Evolutionary conservation across 768 basidiomycete species (phyloP).

Genomic region (Tricholoma bakamatsutake): DNA sequence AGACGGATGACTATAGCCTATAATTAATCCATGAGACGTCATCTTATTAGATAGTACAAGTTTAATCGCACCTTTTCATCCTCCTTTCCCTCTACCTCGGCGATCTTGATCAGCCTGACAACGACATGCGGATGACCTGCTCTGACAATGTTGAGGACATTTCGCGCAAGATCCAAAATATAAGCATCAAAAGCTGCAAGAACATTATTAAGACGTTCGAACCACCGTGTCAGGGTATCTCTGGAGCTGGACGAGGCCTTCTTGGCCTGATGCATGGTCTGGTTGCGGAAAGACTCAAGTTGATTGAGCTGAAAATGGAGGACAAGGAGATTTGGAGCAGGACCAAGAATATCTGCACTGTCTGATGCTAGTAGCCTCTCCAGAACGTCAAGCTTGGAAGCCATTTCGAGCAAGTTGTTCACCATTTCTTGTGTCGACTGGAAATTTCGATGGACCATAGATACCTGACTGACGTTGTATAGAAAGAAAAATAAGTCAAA

Average conservation of each 20-base stretch:
- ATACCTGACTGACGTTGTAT: slow-evolving; percentile 55
- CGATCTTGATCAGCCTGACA: slow-evolving; percentile 88
- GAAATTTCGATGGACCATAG: slow-evolving; percentile 92
- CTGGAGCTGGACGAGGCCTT: slow-evolving; percentile 63
- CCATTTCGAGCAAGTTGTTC: slow-evolving; percentile 90
- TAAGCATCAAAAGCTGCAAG: slow-evolving; percentile 84
- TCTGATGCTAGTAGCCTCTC: slow-evolving; percentile 75
- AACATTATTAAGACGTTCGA: slow-evolving; percentile 78
- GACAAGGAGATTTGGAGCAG: slow-evolving; percentile 81
- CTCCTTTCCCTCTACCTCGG: slow-evolving; percentile 86
- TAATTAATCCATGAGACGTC: neutral
- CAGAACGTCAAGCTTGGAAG: slow-evolving; percentile 71
- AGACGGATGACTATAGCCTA: slow-evolving; percentile 92
- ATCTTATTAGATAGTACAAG: neutral
- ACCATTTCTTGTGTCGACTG: slow-evolving; percentile 95
- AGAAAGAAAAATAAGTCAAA: neutral
- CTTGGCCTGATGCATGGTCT: slow-evolving; percentile 93
- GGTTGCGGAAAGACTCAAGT: slow-evolving; percentile 90
- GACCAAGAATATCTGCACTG: slow-evolving; percentile 72
- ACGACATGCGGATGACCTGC: slow-evolving; percentile 81
- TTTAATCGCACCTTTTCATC: slow-evolving; percentile 76
- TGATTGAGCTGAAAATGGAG: slow-evolving; percentile 91
- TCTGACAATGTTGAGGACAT: slow-evolving; percentile 73
- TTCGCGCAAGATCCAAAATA: slow-evolving; percentile 68
- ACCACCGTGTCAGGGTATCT: slow-evolving; percentile 67